phyloP scores from a whole-genome alignment of 495 filamentous ascomycete genomes.

The Umbilicaria muhlenbergii region DNA sequence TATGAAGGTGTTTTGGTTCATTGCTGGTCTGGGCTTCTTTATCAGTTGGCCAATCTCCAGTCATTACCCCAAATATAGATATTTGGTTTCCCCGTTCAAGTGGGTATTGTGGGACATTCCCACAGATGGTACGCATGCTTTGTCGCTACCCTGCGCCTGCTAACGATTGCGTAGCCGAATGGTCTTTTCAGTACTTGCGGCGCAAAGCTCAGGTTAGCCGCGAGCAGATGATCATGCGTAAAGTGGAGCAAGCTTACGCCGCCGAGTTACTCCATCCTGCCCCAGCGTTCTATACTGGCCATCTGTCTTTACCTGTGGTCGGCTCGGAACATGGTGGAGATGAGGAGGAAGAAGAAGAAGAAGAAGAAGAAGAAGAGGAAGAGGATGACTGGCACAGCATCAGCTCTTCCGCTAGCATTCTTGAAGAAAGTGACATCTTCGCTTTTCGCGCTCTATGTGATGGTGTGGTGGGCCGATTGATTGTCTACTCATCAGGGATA shows the following conservation, averaged over 20 bases:
- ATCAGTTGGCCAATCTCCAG: conserved; percentile 25
- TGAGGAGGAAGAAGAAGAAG: conserved; percentile 8
- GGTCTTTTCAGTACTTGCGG: conserved; percentile 23
- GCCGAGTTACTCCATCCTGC: conserved; percentile 4
- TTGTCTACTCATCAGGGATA: conserved; percentile 15
- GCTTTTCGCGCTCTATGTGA: conserved; percentile 15
- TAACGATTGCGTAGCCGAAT: conserved; percentile 15
- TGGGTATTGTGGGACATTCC: conserved; percentile 29
- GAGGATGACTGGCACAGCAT: conserved; percentile 13
- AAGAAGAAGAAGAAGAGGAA: conserved; percentile 9
- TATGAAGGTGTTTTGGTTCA: conserved; percentile 23
- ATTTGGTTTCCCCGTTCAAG: conserved; percentile 24
- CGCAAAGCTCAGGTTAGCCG: conserved; percentile 16
- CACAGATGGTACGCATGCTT: conserved; percentile 11
- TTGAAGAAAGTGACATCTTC: conserved; percentile 13
- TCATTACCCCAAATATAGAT: conserved; percentile 25
- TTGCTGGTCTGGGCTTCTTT: conserved; percentile 25
- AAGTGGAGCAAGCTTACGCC: conserved; percentile 9
- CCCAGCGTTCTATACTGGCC: conserved; percentile 1
- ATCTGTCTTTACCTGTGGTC: not conserved
- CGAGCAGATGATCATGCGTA: conserved; percentile 13
- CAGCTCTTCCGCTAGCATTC: conserved; percentile 8
- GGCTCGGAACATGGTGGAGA: not conserved
- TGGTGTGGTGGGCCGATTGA: conserved; percentile 11
- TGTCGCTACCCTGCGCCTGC: not conserved